These are phyloP conservation scores for Lepiota subincarnata DNA, from an alignment of 768 basidiomycete genomes.

Conservation along the genomic window DNA sequence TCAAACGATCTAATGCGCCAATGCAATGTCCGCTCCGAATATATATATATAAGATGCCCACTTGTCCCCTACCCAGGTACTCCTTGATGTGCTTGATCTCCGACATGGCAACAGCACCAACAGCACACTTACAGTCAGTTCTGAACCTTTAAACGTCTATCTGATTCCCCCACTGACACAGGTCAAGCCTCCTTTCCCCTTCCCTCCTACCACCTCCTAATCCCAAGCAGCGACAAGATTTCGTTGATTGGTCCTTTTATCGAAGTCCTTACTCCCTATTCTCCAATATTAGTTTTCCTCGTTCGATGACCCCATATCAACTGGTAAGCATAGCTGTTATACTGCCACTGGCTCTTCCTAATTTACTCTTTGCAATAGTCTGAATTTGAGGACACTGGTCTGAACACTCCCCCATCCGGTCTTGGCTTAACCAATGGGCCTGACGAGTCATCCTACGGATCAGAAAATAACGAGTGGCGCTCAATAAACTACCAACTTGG, in stretches of 20 bases:
- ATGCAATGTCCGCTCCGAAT: constrained; percentile 5
- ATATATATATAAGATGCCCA: constrained; percentile 12
- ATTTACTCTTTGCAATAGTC: not conserved
- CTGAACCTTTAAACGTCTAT: not conserved
- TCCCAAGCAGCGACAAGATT: constrained; percentile 1
- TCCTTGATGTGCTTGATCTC: constrained; percentile 15
- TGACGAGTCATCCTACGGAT: constrained; percentile 6
- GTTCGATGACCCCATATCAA: constrained; percentile 1
- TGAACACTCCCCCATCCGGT: not conserved
- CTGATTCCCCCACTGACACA: constrained; percentile 1
- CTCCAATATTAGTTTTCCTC: constrained; percentile 1
- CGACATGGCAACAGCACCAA: constrained; percentile 18
- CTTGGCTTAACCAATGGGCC: not conserved
- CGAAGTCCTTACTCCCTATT: constrained; percentile 3
- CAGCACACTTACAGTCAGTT: constrained; percentile 10
- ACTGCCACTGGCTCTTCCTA: not conserved
- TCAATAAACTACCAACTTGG: not conserved
- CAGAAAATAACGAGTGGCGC: constrained; percentile 3
- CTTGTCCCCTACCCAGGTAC: constrained; percentile 11
- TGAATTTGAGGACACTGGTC: not conserved
- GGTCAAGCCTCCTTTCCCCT: constrained; percentile 2
- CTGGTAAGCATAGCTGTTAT: constrained; percentile 1
- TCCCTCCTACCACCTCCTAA: not conserved
- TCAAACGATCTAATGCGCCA: constrained; percentile 7
- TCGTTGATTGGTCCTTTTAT: not conserved